Evolutionary conservation across 192 early-diverging fungal genomes (phyloP).

Genomic region (Chytriomyces hyalinus): DNA sequence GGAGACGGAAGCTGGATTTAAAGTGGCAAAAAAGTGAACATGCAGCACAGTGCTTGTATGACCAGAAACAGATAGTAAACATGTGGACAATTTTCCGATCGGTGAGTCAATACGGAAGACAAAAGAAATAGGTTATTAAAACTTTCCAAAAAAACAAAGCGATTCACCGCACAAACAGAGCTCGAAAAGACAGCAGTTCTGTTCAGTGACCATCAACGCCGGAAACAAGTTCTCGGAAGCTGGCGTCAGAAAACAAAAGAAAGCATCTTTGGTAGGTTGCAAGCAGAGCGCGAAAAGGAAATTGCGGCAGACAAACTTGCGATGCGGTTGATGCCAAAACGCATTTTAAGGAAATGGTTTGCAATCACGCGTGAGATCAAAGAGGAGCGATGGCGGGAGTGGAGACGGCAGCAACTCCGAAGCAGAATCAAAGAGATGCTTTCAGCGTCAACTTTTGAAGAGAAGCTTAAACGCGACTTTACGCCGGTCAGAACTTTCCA

Average conservation of each 20-base stretch:
- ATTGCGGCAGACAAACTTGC: background rate
- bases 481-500: background rate
- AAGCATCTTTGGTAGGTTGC: background rate
- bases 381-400: constrained; percentile 15
- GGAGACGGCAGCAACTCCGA: constrained; percentile 13
- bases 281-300: constrained; percentile 20
- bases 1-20: constrained; percentile 1
- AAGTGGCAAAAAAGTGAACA: background rate
- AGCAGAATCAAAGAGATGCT: constrained; percentile 17
- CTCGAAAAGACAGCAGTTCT: too few relatives aligned
- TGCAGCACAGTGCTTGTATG: too few relatives aligned
- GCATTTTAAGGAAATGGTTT: constrained; percentile 10
- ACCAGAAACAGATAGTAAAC: too few relatives aligned
- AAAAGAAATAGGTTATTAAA: too few relatives aligned
- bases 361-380: background rate
- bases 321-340: background rate
- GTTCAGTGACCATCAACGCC: too few relatives aligned
- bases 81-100: too few relatives aligned
- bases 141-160: too few relatives aligned
- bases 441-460: constrained; percentile 6
- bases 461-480: constrained; percentile 15
- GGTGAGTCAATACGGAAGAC: too few relatives aligned
- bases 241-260: too few relatives aligned
- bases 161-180: too few relatives aligned
- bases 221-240: too few relatives aligned